phyloP scores from a whole-genome alignment of 768 basidiomycete genomes.

The Agrocybe chaxingu region DNA sequence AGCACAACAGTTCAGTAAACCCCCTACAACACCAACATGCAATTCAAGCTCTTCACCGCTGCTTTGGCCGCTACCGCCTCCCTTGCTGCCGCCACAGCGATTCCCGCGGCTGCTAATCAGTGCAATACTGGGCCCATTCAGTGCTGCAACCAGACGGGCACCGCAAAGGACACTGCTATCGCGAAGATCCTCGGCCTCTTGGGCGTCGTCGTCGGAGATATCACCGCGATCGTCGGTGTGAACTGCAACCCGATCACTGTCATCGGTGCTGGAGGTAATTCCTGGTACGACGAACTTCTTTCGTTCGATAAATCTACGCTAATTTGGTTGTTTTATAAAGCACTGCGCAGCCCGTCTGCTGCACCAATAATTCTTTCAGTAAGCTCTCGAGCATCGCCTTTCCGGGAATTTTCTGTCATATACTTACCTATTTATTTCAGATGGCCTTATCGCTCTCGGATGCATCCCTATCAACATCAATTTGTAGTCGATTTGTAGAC shows the following conservation, averaged over 20 bases:
- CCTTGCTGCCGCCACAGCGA: constrained; percentile 15
- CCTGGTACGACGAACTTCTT: too few species aligned
- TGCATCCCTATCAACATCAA: too few species aligned
- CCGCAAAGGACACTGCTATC: constrained; percentile 1
- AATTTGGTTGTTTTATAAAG: too few species aligned
- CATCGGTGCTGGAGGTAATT: constrained; percentile 9
- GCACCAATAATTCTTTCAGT: constrained; percentile 20
- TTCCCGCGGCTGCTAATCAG: constrained; percentile 7
- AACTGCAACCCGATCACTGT: constrained; percentile 16
- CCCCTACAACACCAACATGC: constrained; percentile 6
- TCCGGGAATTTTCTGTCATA: too few species aligned
- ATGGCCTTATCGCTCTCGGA: too few species aligned
- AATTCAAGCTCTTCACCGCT: constrained; percentile 11
- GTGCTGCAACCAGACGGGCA: constrained; percentile 20
- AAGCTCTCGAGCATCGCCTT: too few species aligned
- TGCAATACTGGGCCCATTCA: constrained; percentile 22
- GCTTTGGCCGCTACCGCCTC: constrained; percentile 5
- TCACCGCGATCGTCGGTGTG: constrained; percentile 13
- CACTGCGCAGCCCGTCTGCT: constrained; percentile 18
- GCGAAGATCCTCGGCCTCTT: constrained; percentile 15
- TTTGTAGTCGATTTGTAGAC: too few species aligned
- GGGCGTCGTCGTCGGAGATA: constrained; percentile 16
- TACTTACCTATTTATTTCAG: too few species aligned
- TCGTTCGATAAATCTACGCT: too few species aligned
- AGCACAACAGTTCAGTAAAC: constrained; percentile 2